phyloP scores from a whole-genome alignment of 345 rosid species.

The Sisymbrium irio region DNA sequence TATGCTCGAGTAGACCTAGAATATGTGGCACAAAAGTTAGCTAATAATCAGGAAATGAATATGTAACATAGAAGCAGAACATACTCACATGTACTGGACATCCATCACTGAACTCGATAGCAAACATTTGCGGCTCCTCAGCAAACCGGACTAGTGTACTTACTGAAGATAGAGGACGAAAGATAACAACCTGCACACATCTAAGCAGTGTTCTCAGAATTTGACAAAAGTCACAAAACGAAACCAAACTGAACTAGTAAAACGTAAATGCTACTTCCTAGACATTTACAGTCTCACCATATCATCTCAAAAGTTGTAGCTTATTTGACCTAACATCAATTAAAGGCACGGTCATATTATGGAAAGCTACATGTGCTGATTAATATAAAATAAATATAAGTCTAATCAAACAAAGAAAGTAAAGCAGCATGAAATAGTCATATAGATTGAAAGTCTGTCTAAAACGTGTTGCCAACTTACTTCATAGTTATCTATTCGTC shows the following conservation, averaged over 20 bases:
- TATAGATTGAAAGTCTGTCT: background rate
- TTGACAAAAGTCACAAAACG: constrained; percentile 30
- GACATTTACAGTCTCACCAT: constrained; percentile 6
- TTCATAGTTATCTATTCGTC: constrained; percentile 98
- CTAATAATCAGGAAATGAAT: constrained; percentile 19
- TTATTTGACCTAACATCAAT: background rate
- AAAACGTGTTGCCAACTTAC: constrained; percentile 60
- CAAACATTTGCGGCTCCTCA: constrained; percentile 99
- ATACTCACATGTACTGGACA: constrained; percentile 91
- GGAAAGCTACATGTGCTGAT: background rate
- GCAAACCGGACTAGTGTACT: constrained; percentile 92
- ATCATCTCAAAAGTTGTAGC: background rate
- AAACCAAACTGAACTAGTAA: constrained; percentile 18
- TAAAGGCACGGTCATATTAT: constrained; percentile 1
- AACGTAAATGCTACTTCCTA: constrained; percentile 10
- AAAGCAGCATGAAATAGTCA: background rate
- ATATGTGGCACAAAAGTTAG: constrained; percentile 35
- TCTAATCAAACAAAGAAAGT: background rate
- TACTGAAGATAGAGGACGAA: constrained; percentile 88
- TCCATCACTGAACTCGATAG: constrained; percentile 90
- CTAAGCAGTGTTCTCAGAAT: constrained; percentile 79
- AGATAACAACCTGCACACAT: constrained; percentile 96
- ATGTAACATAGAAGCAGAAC: constrained; percentile 1
- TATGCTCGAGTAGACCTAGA: constrained; percentile 88
- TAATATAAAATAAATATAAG: background rate